Conservation (phyloP, 306 rosid genomes). For the Pyrus betulifolia region DNA sequence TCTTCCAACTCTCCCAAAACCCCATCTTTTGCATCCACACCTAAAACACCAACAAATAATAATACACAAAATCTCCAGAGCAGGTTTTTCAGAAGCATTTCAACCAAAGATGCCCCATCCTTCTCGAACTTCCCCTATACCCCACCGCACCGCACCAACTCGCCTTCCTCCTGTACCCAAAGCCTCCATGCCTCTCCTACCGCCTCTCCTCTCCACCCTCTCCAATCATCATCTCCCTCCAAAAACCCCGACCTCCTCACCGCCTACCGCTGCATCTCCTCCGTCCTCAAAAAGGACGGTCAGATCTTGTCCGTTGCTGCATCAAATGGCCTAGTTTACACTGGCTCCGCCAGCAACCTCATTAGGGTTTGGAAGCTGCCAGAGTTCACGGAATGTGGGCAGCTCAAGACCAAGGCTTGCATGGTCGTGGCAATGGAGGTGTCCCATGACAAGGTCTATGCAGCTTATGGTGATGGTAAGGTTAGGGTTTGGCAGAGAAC, state of each 20-base stretch:
- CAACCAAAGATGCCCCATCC: slow-evolving; percentile 51
- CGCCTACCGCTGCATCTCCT: slow-evolving; percentile 76
- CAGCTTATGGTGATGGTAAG: slow-evolving; percentile 87
- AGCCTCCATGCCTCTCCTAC: slow-evolving; percentile 54
- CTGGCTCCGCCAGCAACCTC: slow-evolving; percentile 60
- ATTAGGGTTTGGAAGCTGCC: slow-evolving; percentile 85
- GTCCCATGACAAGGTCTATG: slow-evolving; percentile 70
- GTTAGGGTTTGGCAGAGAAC: slow-evolving; percentile 66
- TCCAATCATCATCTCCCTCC: slow-evolving; percentile 2
- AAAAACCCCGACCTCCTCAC: slow-evolving; percentile 38
- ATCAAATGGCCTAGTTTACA: slow-evolving; percentile 61
- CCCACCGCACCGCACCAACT: slow-evolving; percentile 46
- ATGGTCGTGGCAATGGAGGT: slow-evolving; percentile 61
- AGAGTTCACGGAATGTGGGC: slow-evolving; percentile 77
- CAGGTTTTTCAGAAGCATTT: slow-evolving; percentile 51
- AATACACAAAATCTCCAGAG: neutral
- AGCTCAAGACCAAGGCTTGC: slow-evolving; percentile 64
- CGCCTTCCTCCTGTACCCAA: slow-evolving; percentile 52
- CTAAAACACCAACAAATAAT: neutral
- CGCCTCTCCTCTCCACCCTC: slow-evolving; percentile 46
- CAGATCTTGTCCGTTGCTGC: slow-evolving; percentile 62
- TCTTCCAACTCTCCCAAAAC: slow-evolving; percentile 47
- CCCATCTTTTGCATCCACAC: slow-evolving; percentile 38
- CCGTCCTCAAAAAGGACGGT: slow-evolving; percentile 76
- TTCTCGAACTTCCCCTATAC: slow-evolving; percentile 41